Conservation (phyloP, 345 rosid species). For the Euphorbia tirucalli region DNA sequence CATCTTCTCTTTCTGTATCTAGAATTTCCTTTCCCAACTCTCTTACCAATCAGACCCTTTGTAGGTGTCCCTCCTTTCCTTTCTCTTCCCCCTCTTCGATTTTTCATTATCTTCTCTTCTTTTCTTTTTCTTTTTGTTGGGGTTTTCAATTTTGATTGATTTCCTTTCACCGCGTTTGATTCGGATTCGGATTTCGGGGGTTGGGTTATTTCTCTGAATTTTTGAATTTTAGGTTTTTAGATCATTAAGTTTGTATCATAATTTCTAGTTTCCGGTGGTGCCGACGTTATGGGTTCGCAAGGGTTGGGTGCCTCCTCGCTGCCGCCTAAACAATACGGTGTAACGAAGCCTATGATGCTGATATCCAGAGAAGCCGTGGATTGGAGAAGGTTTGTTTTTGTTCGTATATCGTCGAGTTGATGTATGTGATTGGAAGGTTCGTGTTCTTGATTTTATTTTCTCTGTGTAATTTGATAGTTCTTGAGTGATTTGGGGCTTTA, state of each 20-base stretch:
- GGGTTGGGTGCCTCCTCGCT: conserved; percentile 33
- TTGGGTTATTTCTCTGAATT: background rate
- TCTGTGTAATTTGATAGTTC: too few relatives aligned
- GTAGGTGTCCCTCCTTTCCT: too few relatives aligned
- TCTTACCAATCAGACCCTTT: too few relatives aligned
- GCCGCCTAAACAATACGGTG: conserved; percentile 50
- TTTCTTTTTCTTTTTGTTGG: background rate
- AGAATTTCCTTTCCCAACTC: too few relatives aligned
- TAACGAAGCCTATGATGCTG: conserved; percentile 78
- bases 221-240: background rate
- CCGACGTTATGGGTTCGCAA: conserved; percentile 54
- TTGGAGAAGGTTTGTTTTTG: too few relatives aligned
- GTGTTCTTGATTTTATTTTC: too few relatives aligned
- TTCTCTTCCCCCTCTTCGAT: background rate
- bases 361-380: conserved; percentile 59
- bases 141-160: too few relatives aligned
- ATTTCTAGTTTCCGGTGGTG: background rate
- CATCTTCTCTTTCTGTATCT: too few relatives aligned
- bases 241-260: too few relatives aligned
- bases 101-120: background rate
- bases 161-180: too few relatives aligned
- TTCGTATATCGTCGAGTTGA: too few relatives aligned
- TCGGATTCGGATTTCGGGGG: background rate
- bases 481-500: conserved; percentile 67
- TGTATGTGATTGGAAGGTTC: too few relatives aligned